Evolutionary conservation across 1,284 basidiomycete genomes (phyloP).

Genomic region (Inonotus obliquus): DNA sequence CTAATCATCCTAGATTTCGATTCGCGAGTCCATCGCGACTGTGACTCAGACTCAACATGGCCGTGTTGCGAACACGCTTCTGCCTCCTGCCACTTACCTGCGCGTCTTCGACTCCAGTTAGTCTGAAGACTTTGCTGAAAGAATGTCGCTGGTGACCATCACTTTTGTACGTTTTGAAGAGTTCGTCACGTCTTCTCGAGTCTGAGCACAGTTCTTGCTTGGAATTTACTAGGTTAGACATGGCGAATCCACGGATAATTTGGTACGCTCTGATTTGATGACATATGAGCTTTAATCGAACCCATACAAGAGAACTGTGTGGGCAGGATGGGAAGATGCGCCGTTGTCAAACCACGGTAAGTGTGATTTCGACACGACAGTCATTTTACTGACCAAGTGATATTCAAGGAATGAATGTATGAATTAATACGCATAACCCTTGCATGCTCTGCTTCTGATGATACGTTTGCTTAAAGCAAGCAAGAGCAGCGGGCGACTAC

Average conservation of each 20-base stretch:
- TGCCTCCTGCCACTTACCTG: neutral
- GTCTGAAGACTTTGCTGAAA: too few relatives aligned
- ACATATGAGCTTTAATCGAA: constrained; percentile 6
- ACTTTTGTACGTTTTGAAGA: constrained; percentile 29
- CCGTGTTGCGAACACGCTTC: neutral
- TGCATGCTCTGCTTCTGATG: neutral
- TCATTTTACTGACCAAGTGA: neutral
- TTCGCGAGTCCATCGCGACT: too few relatives aligned
- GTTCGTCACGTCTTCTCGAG: neutral
- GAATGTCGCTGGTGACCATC: constrained; percentile 34
- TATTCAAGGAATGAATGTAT: constrained; percentile 58
- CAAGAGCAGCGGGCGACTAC: constrained; percentile 66
- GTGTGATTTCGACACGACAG: constrained; percentile 21
- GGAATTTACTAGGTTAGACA: constrained; percentile 56
- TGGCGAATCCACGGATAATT: constrained; percentile 72
- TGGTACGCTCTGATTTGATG: constrained; percentile 34
- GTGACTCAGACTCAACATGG: neutral
- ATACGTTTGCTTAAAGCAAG: constrained; percentile 56
- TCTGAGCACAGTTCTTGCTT: neutral
- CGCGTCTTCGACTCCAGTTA: neutral
- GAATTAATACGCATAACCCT: constrained; percentile 20
- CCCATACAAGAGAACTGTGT: constrained; percentile 42
- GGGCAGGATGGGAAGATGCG: constrained; percentile 86
- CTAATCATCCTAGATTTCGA: neutral
- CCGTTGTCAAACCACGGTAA: constrained; percentile 79